A percentile compares a stretch with the other conserved stretches of the same genome.
These are phyloP conservation scores for Cladosporium austrohemisphaericum DNA, from an alignment of 2,329 filamentous ascomycete species.

Conservation along the genomic window DNA sequence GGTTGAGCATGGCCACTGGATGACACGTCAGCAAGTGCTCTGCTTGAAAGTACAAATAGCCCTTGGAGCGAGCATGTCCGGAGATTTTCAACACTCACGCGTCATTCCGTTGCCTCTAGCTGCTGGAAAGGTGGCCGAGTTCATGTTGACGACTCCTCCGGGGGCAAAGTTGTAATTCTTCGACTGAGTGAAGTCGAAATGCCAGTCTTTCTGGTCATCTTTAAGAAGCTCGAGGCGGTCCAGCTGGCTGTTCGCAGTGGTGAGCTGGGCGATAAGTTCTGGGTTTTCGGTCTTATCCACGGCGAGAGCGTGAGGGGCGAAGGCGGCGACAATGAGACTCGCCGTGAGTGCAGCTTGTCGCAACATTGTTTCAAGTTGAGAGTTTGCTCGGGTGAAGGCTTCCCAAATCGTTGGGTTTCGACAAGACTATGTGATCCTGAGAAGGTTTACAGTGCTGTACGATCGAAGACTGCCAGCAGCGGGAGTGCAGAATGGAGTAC, in stretches of 20 bases:
- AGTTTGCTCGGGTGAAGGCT: neutral
- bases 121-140: constrained; percentile 50
- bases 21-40: neutral
- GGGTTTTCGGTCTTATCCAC: constrained; percentile 41
- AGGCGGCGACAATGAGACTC: constrained; percentile 22
- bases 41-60: constrained; percentile 15
- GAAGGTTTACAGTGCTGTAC: neutral
- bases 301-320: constrained; percentile 26
- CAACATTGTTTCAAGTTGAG: constrained; percentile 17
- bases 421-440: neutral
- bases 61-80: constrained; percentile 8
- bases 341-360: constrained; percentile 16
- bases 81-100: constrained; percentile 35
- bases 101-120: constrained; percentile 47
- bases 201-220: constrained; percentile 42
- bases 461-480: neutral
- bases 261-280: constrained; percentile 38
- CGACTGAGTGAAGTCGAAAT: constrained; percentile 46
- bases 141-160: constrained; percentile 51
- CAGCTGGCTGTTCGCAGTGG: constrained; percentile 42
- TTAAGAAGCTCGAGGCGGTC: constrained; percentile 42
- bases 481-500: neutral
- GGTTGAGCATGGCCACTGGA: constrained; percentile 36
- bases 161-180: constrained; percentile 43
- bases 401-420: neutral